phyloP scores from a whole-genome alignment of 257 asterid genomes.

The Echites panduratus region DNA sequence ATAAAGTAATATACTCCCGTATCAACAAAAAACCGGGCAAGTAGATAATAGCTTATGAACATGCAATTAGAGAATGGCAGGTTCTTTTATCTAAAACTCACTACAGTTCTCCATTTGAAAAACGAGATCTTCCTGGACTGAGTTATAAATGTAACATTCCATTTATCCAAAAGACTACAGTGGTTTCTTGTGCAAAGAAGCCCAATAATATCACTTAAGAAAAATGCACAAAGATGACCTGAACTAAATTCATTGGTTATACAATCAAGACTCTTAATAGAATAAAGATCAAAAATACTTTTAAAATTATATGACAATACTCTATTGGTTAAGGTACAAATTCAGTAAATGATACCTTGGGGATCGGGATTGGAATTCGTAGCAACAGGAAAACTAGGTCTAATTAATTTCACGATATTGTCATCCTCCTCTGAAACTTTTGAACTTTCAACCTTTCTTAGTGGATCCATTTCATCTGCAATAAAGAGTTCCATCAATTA shows the following conservation, averaged over 20 bases:
- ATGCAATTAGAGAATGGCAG: slow-evolving; percentile 10
- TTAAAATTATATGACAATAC: neutral
- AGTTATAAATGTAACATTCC: slow-evolving; percentile 13
- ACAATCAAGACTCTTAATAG: neutral
- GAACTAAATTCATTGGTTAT: neutral
- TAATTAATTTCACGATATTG: slow-evolving; percentile 19
- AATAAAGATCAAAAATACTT: neutral
- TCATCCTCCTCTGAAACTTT: slow-evolving; percentile 19
- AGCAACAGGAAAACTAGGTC: slow-evolving; percentile 17
- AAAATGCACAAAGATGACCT: neutral
- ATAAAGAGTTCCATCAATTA: slow-evolving; percentile 1
- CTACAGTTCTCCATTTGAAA: slow-evolving; percentile 17
- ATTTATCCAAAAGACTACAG: slow-evolving; percentile 13
- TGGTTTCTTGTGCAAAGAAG: neutral
- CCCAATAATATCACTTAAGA: neutral
- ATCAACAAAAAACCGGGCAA: neutral
- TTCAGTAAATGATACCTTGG: slow-evolving; percentile 22
- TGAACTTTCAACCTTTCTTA: slow-evolving; percentile 20
- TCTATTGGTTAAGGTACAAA: neutral
- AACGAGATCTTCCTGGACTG: slow-evolving; percentile 18
- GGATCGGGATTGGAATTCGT: slow-evolving; percentile 21
- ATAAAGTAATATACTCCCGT: neutral
- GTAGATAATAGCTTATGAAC: neutral
- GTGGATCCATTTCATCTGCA: slow-evolving; percentile 21
- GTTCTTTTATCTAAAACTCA: slow-evolving; percentile 20